These are phyloP conservation scores for Psidium friedrichsthalianum DNA, from an alignment of 345 rosid genomes.

Conservation along the genomic window DNA sequence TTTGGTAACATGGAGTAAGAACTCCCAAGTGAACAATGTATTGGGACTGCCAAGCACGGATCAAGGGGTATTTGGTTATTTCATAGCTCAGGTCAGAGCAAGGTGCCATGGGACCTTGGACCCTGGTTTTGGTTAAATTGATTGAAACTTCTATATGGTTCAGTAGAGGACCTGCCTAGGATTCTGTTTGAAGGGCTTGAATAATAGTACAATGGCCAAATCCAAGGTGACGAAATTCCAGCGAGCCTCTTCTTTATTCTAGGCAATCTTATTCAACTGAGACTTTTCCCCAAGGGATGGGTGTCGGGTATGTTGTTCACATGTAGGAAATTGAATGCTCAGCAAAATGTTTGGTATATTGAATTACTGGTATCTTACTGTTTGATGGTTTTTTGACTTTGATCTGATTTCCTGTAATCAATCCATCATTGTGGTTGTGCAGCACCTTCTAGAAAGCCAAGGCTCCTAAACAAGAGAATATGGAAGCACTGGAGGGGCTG, in stretches of 20 bases:
- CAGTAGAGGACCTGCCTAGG: background rate
- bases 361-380: background rate
- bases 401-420: slow-evolving; percentile 1
- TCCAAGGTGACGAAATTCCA: background rate
- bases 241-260: background rate
- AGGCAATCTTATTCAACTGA: background rate
- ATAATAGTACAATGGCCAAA: background rate
- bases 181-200: background rate
- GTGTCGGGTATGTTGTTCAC: background rate
- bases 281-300: background rate
- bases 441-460: slow-evolving; percentile 43
- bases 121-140: background rate
- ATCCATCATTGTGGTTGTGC: slow-evolving; percentile 3
- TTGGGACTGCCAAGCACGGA: background rate
- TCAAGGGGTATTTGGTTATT: background rate
- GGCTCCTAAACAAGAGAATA: slow-evolving; percentile 33
- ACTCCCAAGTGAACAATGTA: background rate
- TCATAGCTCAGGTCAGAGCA: background rate
- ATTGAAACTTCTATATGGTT: background rate
- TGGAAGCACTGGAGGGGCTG: slow-evolving; percentile 49
- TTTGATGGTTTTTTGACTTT: background rate
- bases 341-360: background rate
- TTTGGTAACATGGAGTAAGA: background rate
- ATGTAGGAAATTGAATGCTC: background rate
- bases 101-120: background rate